A percentile compares a stretch with the other conserved stretches of the same genome.
These are phyloP conservation scores for Saccharomyces paradoxus DNA, from an alignment of 805 yeast genomes.

Conservation along the genomic window DNA sequence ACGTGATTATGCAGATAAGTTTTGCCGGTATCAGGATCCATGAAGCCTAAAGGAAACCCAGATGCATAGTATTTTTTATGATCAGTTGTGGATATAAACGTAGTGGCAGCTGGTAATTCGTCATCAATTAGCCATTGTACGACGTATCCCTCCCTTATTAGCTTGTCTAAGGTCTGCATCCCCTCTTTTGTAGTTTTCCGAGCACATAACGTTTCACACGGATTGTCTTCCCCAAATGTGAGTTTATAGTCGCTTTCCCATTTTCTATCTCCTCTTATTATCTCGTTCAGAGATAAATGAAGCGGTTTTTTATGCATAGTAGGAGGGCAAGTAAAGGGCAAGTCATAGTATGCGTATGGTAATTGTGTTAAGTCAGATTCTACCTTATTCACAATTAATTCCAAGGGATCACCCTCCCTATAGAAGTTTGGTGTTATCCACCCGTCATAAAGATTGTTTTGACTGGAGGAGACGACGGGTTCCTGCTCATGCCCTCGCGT, in stretches of 20 bases:
- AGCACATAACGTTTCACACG: conserved; percentile 63
- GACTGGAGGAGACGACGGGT: background rate
- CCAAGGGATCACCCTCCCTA: conserved; percentile 51
- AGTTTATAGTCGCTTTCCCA: conserved; percentile 69
- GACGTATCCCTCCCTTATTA: conserved; percentile 62
- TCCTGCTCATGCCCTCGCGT: background rate
- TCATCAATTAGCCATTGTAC: conserved; percentile 81
- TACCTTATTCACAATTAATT: conserved; percentile 65
- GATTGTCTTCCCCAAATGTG: conserved; percentile 52
- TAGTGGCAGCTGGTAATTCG: conserved; percentile 75
- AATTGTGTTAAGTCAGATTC: conserved; percentile 65
- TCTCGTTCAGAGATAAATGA: conserved; percentile 65
- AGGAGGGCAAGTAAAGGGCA: conserved; percentile 77
- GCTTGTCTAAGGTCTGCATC: conserved; percentile 46
- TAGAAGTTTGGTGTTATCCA: conserved; percentile 32
- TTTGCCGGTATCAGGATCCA: conserved; percentile 41
- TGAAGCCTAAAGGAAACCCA: conserved; percentile 79
- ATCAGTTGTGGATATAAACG: conserved; percentile 53
- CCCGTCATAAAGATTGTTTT: conserved; percentile 4
- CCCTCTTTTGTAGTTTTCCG: conserved; percentile 47
- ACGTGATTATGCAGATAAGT: conserved; percentile 70
- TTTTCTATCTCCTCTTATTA: conserved; percentile 71
- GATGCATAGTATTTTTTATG: conserved; percentile 68
- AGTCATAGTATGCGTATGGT: conserved; percentile 67
- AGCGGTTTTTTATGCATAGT: conserved; percentile 45